These are phyloP conservation scores for Kwoniella newhampshirensis DNA, from an alignment of 768 basidiomycete species.

Conservation along the genomic window DNA sequence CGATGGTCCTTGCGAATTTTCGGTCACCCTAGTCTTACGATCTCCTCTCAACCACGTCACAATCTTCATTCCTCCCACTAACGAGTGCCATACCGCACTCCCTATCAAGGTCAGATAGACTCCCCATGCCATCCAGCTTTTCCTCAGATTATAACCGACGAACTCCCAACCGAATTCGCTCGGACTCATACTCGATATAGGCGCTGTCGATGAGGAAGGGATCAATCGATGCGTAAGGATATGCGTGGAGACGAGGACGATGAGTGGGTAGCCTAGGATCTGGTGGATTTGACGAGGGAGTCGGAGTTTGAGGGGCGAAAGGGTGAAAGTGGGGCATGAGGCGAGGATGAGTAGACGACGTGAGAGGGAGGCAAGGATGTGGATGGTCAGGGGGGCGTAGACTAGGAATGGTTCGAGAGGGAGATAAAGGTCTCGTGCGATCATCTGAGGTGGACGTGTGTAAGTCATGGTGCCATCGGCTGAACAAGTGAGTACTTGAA, in stretches of 20 bases:
- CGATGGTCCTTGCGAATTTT: too few relatives aligned
- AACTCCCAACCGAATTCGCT: constrained; percentile 79
- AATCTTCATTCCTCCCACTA: constrained; percentile 60
- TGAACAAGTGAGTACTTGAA: too few relatives aligned
- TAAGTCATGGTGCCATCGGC: background rate
- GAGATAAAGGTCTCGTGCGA: constrained; percentile 85
- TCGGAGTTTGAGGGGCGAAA: constrained; percentile 28
- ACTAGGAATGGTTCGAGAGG: constrained; percentile 69
- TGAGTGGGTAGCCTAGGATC: constrained; percentile 63
- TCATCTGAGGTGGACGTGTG: too few relatives aligned
- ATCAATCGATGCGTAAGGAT: constrained; percentile 65
- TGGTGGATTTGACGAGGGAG: constrained; percentile 57
- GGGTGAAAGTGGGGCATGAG: background rate
- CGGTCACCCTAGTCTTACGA: too few relatives aligned
- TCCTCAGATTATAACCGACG: constrained; percentile 64
- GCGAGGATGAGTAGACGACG: constrained; percentile 61
- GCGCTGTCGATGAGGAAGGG: constrained; percentile 58
- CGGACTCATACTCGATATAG: constrained; percentile 66
- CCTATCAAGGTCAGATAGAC: constrained; percentile 66
- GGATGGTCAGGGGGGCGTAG: constrained; percentile 66
- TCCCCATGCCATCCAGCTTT: constrained; percentile 63
- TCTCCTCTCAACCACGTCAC: constrained; percentile 24
- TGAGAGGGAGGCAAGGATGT: constrained; percentile 62
- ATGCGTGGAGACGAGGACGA: constrained; percentile 66
- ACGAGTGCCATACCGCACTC: constrained; percentile 62